Base-by-base conservation (phyloP, 148 eudicot species). In the Amaranthus palmeri region DNA sequence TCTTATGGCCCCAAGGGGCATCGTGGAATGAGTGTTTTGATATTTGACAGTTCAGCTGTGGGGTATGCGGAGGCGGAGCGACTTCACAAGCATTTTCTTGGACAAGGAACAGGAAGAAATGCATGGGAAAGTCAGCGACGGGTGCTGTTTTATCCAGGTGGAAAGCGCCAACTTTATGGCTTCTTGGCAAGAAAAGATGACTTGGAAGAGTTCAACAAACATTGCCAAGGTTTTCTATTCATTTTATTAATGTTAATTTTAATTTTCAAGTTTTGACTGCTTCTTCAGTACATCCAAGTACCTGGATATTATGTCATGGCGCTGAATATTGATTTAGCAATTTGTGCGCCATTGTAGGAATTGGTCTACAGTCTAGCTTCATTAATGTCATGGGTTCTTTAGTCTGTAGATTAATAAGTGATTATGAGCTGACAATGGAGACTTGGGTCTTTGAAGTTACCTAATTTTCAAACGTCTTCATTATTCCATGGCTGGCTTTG, bases 1-100 rank as follows among this genome's bases (percentile, higher is more conserved):
- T 84, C 96, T 4, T 92, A 92, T 70, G 96, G 97, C 13, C 96
- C 96, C 60, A 83, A 75, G 72, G 97, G 97, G 36, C 96, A 92
- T 67, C 87, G 90, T 4, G 97, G 93, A 36, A 78, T 88, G 56
- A 86, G 93, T 73, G 58, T 88, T 1, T 57, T 92, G 50, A 85
- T 92, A 40, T 92, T 92, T 81, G 96, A 90, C 71, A 76, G 77
- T 15, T 78, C 91, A 1, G 86, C 87, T 4, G 76, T 85, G 60
- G 97, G 93, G 14, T 92, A 79, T 58, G 10, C 81, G 61, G 91
- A 88, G 80, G 96, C 96, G 36, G 92, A 85, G 69, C 87, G 88
- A 15, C 80, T 92, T 45, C 82, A 89, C 79, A 81, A 74, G 63
- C 85, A 85, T 58, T 88, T 90, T 43, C 68, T 77, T 8, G 86